These are phyloP conservation scores for Centaurea solstitialis DNA, from an alignment of 129 eudicot genomes.

Conservation along the genomic window DNA sequence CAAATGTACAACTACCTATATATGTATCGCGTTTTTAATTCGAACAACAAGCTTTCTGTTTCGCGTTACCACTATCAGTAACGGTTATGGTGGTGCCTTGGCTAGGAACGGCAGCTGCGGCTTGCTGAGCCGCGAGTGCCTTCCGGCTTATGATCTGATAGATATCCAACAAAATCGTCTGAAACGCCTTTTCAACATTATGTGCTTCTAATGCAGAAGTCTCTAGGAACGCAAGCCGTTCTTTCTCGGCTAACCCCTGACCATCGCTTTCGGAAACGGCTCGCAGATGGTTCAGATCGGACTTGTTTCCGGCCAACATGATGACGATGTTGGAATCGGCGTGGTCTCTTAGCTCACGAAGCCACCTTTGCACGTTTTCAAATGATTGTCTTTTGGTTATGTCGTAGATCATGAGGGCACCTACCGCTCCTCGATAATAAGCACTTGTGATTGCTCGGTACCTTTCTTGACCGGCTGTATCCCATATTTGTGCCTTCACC, in stretches of 20 bases:
- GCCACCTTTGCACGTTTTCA: slow-evolving; percentile 82
- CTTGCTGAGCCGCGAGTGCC: slow-evolving; percentile 87
- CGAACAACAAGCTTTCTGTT: slow-evolving; percentile 55
- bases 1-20: background rate
- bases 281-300: slow-evolving; percentile 69
- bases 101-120: slow-evolving; percentile 42
- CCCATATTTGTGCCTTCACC: slow-evolving; percentile 94
- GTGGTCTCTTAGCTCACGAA: slow-evolving; percentile 76
- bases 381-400: slow-evolving; percentile 74
- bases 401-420: slow-evolving; percentile 69
- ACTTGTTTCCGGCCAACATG: slow-evolving; percentile 76
- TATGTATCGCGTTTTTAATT: slow-evolving; percentile 6
- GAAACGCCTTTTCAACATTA: slow-evolving; percentile 79
- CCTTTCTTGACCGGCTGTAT: slow-evolving; percentile 91
- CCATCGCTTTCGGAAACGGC: slow-evolving; percentile 56
- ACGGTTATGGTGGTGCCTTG: slow-evolving; percentile 71
- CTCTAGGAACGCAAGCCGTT: slow-evolving; percentile 71
- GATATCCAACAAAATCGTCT: slow-evolving; percentile 64
- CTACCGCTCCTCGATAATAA: slow-evolving; percentile 79
- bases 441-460: slow-evolving; percentile 89
- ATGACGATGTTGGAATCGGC: slow-evolving; percentile 86
- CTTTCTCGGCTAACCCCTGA: slow-evolving; percentile 57
- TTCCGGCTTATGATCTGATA: slow-evolving; percentile 77
- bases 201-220: slow-evolving; percentile 85
- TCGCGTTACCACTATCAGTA: slow-evolving; percentile 37